These are phyloP conservation scores for Niveomyces coronatus DNA, from an alignment of 2,329 filamentous ascomycete species.

Conservation along the genomic window DNA sequence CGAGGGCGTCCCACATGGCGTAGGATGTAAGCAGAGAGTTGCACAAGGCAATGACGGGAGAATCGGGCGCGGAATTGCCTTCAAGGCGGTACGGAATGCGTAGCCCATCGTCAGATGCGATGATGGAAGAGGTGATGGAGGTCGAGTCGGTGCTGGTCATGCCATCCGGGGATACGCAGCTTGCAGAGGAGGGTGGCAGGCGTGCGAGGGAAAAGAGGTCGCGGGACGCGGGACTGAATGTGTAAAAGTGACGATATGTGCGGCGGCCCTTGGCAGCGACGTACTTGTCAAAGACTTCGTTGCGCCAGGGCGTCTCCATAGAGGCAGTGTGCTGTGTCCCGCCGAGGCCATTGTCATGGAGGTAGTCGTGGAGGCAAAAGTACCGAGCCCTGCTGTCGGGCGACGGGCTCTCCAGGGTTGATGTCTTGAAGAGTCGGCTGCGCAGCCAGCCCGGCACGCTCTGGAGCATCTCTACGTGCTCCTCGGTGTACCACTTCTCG, in stretches of 20 bases:
- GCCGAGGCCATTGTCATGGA: slow-evolving; percentile 53
- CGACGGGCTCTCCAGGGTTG: slow-evolving; percentile 43
- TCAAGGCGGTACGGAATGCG: slow-evolving; percentile 64
- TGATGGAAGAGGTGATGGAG: slow-evolving; percentile 56
- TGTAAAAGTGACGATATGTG: slow-evolving; percentile 64
- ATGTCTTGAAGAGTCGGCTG: slow-evolving; percentile 59
- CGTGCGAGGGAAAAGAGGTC: slow-evolving; percentile 50
- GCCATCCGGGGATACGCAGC: slow-evolving; percentile 45
- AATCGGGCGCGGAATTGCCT: slow-evolving; percentile 53
- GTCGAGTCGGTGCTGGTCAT: slow-evolving; percentile 43
- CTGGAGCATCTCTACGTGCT: slow-evolving; percentile 61
- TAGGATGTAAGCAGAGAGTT: slow-evolving; percentile 74
- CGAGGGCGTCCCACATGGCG: slow-evolving; percentile 71
- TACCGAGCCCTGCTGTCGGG: slow-evolving; percentile 35
- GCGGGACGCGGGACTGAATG: slow-evolving; percentile 64
- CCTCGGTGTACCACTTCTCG: slow-evolving; percentile 61
- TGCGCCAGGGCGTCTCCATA: slow-evolving; percentile 50
- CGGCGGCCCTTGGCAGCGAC: slow-evolving; percentile 48
- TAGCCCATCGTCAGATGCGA: slow-evolving; percentile 57
- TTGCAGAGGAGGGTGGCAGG: slow-evolving; percentile 31
- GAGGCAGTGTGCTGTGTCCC: slow-evolving; percentile 55
- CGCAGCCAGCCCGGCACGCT: slow-evolving; percentile 73
- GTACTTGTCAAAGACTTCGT: slow-evolving; percentile 47
- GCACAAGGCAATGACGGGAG: slow-evolving; percentile 63
- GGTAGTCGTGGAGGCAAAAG: slow-evolving; percentile 64